Base-by-base conservation (phyloP, 1,284 basidiomycete genomes). In the Peniophora sp. region DNA sequence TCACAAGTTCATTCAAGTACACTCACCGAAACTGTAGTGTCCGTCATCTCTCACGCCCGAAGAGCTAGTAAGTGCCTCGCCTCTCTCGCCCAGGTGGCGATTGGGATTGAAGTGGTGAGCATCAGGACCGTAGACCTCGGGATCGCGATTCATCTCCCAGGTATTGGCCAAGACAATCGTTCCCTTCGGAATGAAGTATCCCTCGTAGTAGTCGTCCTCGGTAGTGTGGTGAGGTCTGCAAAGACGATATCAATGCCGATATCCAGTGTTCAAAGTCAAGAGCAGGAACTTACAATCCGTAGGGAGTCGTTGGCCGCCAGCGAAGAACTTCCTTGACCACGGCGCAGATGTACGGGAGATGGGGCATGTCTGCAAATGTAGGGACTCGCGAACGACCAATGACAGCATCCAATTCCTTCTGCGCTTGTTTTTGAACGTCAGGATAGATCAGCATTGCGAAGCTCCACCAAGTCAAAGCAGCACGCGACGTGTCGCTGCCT, bases 321-420 rank as follows among this genome's bases (percentile, higher is more conserved):
- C 66, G 58, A 17, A 68, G 52, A 8, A 59, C 55, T 53, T 70
- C 69, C 44, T 63, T 62, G 12, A 67, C 59, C 23, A 63, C 54
- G 2, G 63, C 63, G 12, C 59, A 52, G 38, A 67, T 52, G 53
- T 65, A 67, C 2, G 65, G 63, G 20, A 69, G 50, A 24, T 53
- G 48, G 5, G 55, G 51, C 9, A 61, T 48, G 49, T 70, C 69
- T 10, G 55, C 56, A 35, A 68, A 64, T 9, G 57, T 58, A 1
- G 68, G 69, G 8, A 67, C 22, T 20, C 67, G 56, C 11, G 58
- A 50, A 12, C 51, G 49, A 8, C 65, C 64, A 19, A 66, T 58
- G 14, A 66, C 63, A 23, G 55, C 47, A 51, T 68, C 65, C 34
- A 68, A 50, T 44, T 68, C 64, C 34, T 56, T 59, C 53, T 64